These are phyloP conservation scores for Cyclotella cryptica DNA, from an alignment of 108 stramenopile genomes.

Conservation along the genomic window DNA sequence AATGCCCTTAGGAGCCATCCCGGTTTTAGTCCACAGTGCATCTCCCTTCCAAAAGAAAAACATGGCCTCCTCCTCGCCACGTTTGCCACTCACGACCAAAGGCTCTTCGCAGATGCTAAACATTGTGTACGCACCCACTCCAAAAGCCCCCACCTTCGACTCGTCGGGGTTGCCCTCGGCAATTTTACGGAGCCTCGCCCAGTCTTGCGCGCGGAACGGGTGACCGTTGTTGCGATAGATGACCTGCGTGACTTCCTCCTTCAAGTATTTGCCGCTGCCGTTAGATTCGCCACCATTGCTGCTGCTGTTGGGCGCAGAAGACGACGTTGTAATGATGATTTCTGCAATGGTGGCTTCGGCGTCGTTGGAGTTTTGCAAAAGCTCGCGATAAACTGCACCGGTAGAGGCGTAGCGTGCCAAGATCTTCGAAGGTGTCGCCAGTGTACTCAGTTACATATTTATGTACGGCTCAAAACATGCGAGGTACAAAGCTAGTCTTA, in stretches of 20 bases:
- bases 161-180: constrained; percentile 90
- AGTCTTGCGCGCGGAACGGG: constrained; percentile 84
- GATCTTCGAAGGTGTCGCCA: constrained; percentile 38
- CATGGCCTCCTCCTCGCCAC: constrained; percentile 53
- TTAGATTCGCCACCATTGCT: not conserved
- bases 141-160: constrained; percentile 79
- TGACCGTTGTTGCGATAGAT: constrained; percentile 83
- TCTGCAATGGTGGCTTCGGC: constrained; percentile 82
- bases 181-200: constrained; percentile 82
- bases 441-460: too few species aligned
- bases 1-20: constrained; percentile 38
- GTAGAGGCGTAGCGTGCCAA: constrained; percentile 84
- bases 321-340: constrained; percentile 70
- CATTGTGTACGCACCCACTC: constrained; percentile 90
- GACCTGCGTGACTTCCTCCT: constrained; percentile 66
- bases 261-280: not conserved
- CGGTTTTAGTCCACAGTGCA: constrained; percentile 74
- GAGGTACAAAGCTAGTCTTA: not conserved
- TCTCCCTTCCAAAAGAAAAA: constrained; percentile 91
- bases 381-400: constrained; percentile 83
- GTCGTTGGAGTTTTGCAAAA: constrained; percentile 89
- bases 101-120: constrained; percentile 88
- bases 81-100: constrained; percentile 67
- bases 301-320: constrained; percentile 2
- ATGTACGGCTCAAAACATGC: too few species aligned